Percentiles rank a stretch among this genome's conserved stretches.
Evolutionary conservation across 1,284 basidiomycete species (phyloP).

Genomic region (Ceratobasidium sp.): DNA sequence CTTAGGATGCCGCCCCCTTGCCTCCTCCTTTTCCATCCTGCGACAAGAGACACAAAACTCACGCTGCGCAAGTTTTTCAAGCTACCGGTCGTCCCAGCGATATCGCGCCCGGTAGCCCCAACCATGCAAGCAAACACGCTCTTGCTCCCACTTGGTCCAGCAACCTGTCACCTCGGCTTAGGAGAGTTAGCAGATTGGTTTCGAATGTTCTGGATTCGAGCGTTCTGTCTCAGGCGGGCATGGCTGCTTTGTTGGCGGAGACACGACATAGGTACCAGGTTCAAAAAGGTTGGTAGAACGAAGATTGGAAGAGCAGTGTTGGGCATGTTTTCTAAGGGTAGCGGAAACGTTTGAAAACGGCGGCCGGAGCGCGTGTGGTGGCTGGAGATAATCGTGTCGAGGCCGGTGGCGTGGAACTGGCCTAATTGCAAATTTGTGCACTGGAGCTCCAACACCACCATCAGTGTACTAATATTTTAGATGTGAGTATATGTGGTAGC

Average conservation of each 20-base stretch:
- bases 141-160: conserved; percentile 58
- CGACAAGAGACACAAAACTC: conserved; percentile 51
- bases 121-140: conserved; percentile 96
- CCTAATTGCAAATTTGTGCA: not conserved
- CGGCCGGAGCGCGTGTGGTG: not conserved
- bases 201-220: conserved; percentile 82
- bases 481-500: too few relatives aligned
- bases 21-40: not conserved
- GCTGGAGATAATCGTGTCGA: conserved; percentile 1
- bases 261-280: not conserved
- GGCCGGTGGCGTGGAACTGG: conserved; percentile 4
- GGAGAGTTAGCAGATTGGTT: conserved; percentile 64
- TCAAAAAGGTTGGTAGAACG: not conserved
- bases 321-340: not conserved
- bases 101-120: conserved; percentile 90
- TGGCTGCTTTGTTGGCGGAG: conserved; percentile 46
- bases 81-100: conserved; percentile 86
- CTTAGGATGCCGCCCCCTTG: not conserved
- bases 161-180: conserved; percentile 68
- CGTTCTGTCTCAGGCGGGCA: conserved; percentile 84
- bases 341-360: not conserved
- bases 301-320: not conserved
- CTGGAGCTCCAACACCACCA: not conserved
- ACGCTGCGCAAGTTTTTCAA: conserved; percentile 97
- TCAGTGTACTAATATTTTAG: too few relatives aligned